Evolutionary conservation across 495 filamentous ascomycete species (phyloP).

Genomic region (Patellaria atrata): DNA sequence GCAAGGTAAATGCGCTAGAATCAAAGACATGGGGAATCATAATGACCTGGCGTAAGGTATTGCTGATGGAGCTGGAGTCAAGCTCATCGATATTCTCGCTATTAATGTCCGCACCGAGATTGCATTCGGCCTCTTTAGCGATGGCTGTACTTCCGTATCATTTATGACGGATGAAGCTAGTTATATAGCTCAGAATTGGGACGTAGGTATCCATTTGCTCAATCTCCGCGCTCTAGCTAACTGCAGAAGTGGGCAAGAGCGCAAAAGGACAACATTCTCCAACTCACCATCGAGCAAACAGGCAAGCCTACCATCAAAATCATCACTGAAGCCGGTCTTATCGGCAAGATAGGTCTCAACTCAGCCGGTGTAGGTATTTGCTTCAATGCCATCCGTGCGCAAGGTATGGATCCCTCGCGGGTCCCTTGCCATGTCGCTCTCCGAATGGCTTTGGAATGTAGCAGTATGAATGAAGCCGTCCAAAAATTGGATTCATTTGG

Average conservation of each 20-base stretch:
- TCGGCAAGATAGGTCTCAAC: conserved; percentile 61
- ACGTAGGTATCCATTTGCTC: conserved; percentile 22
- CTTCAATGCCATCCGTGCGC: conserved; percentile 51
- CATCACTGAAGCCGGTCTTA: conserved; percentile 51
- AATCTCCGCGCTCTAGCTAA: not conserved
- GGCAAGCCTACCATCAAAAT: conserved; percentile 37
- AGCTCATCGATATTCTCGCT: conserved; percentile 45
- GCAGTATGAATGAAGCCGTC: conserved; percentile 37
- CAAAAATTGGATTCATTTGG: conserved; percentile 34
- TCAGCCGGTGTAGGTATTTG: conserved; percentile 46
- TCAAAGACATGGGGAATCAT: not conserved
- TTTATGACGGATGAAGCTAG: conserved; percentile 33
- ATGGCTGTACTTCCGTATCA: conserved; percentile 48
- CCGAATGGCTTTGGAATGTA: conserved; percentile 39
- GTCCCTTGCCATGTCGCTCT: conserved; percentile 52
- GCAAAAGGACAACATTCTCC: conserved; percentile 37
- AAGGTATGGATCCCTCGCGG: conserved; percentile 37
- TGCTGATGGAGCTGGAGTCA: conserved; percentile 40
- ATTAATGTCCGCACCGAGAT: conserved; percentile 58
- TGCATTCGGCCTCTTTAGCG: conserved; percentile 44
- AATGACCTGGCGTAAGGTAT: conserved; percentile 30
- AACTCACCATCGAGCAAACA: conserved; percentile 36
- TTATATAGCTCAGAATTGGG: conserved; percentile 55
- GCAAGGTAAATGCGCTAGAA: conserved; percentile 19
- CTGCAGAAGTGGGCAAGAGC: conserved; percentile 8